A percentile compares a stretch with the other conserved stretches of the same genome.
phyloP scores from a whole-genome alignment of 164 flowering plant species.

The Euptelea pleiosperma region DNA sequence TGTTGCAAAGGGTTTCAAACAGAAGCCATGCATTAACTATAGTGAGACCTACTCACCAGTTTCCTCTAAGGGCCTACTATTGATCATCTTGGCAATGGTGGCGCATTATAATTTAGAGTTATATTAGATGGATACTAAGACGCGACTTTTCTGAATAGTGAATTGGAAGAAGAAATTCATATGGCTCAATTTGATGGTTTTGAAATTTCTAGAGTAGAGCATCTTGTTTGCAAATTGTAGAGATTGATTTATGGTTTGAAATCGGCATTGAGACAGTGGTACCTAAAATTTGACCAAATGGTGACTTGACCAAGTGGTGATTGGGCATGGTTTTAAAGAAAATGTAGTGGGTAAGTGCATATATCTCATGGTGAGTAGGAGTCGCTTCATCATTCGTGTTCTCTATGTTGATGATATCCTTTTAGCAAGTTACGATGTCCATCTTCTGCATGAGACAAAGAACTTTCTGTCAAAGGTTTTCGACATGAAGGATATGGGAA shows the following conservation, averaged over 20 bases:
- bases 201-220: not conserved
- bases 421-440: not conserved
- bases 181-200: not conserved
- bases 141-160: not conserved
- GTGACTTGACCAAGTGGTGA: not conserved
- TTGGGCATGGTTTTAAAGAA: too few relatives aligned
- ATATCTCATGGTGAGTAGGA: too few relatives aligned
- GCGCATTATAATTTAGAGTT: not conserved
- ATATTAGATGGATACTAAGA: not conserved
- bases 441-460: not conserved
- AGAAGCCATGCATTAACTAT: constrained; percentile 3
- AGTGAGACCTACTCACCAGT: constrained; percentile 11
- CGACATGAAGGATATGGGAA: too few relatives aligned
- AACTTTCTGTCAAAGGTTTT: not conserved
- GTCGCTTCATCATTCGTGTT: too few relatives aligned
- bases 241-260: not conserved
- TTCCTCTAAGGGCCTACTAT: not conserved
- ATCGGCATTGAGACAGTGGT: too few relatives aligned
- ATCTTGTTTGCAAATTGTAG: not conserved
- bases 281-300: not conserved
- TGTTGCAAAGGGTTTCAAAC: too few relatives aligned
- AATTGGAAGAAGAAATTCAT: not conserved
- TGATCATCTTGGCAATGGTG: not conserved
- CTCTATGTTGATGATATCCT: too few relatives aligned
- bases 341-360: too few relatives aligned